These are phyloP conservation scores for Nigrospora oryzae DNA, from an alignment of 2,329 filamentous ascomycete genomes.

Conservation along the genomic window DNA sequence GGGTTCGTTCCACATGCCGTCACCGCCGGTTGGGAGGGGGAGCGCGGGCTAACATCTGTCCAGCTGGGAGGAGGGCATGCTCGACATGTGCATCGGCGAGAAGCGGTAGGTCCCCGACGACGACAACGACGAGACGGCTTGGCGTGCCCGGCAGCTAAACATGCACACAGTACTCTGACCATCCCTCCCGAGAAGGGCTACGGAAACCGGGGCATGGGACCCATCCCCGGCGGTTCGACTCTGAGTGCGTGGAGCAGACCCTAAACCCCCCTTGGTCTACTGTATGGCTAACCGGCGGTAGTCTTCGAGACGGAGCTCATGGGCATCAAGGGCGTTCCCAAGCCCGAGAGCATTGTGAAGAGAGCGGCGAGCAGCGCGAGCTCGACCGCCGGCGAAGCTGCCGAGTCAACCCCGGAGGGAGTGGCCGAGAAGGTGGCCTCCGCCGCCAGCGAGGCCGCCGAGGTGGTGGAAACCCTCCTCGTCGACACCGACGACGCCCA, in stretches of 20 bases:
- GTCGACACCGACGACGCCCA: constrained; percentile 46
- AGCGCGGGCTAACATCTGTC: background rate
- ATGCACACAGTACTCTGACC: constrained; percentile 56
- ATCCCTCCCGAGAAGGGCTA: constrained; percentile 86
- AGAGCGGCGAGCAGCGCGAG: constrained; percentile 14
- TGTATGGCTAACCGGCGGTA: constrained; percentile 18
- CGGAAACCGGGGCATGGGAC: constrained; percentile 65
- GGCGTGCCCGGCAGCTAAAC: constrained; percentile 7
- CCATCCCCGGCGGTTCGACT: constrained; percentile 75
- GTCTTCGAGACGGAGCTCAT: constrained; percentile 91
- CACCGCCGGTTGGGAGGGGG: too few species aligned
- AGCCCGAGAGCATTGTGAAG: constrained; percentile 39
- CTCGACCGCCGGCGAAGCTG: constrained; percentile 11
- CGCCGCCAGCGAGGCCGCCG: constrained; percentile 36
- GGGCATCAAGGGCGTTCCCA: constrained; percentile 65
- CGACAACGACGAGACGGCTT: background rate
- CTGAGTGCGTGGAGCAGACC: constrained; percentile 44
- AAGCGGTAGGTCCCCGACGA: constrained; percentile 45
- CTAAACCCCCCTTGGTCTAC: background rate
- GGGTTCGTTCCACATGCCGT: constrained; percentile 46
- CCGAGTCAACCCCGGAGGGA: constrained; percentile 10
- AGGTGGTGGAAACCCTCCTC: constrained; percentile 41
- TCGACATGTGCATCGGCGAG: constrained; percentile 95
- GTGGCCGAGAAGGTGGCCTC: constrained; percentile 34
- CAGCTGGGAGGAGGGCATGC: constrained; percentile 82